Evolutionary conservation across 805 yeast species (phyloP), one percentile per base, ranked within the genome.

Genomic region (Myxozyma monticola): DNA sequence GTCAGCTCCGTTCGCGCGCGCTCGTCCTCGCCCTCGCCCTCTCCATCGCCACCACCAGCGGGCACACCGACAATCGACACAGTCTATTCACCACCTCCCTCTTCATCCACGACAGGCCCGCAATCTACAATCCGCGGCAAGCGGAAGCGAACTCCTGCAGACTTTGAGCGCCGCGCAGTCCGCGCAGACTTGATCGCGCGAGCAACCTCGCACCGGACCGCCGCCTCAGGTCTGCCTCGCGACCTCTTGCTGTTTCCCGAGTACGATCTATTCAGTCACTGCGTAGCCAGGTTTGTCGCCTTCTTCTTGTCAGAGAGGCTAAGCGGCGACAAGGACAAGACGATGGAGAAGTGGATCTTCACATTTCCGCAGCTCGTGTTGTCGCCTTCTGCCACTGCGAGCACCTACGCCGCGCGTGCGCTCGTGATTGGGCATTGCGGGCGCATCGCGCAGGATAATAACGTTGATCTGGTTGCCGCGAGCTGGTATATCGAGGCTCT

Each of bases 371-470:
- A 20, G 26, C 44, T 49, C 28, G 54, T 36, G 9, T 29, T 49
- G 14, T 49, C 54, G 8, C 15, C 36, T 17, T 17, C 41, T 2
- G 26, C 54, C 8, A 30, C 48, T 2, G 42, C 42, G 18, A 42
- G 49, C 17, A 39, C 49, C 12, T 49, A n/a, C 26, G 49, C 54
- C 3, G 29, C 54, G 2, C 30, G 46, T 6, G 45, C 53, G 2
- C 14, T 49, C n/a, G 33, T 49, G n/a, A 33, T 49, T 22, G 26
- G 46, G 2, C 48, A 49, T 37, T 44, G 45, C 25, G 48, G 54
- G 10, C 14, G 14, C 18, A 33, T 36, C 9, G 15, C 25, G 10
- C 29, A 31, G 4, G 36, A 44, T 26, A 20, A 4, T 9, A 42
- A 49, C n/a, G 28, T 49, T 20, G 45, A 22, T 12, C 38, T 49